Evolutionary conservation across 1,284 basidiomycete species (phyloP).

Genomic region (Ceratorhiza oryzae-sativae): DNA sequence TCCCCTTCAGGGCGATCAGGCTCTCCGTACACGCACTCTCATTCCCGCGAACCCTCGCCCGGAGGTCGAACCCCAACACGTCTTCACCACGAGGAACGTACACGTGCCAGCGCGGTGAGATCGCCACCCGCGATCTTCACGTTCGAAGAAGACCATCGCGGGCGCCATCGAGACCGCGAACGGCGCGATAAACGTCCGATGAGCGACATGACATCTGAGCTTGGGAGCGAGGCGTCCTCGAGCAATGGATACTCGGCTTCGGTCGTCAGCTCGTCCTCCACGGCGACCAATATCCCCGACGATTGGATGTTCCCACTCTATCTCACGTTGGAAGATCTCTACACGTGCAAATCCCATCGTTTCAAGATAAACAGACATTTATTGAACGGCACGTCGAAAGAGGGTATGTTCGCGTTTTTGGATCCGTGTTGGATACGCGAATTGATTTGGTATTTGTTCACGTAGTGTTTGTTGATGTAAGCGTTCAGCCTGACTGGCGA

Average conservation of each 20-base stretch:
- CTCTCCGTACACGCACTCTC: not conserved
- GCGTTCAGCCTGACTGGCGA: slow-evolving; percentile 42
- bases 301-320: slow-evolving; percentile 34
- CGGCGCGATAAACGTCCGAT: slow-evolving; percentile 4
- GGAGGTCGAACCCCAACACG: not conserved
- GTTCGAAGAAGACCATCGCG: not conserved
- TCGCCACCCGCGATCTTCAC: slow-evolving; percentile 14
- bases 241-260: slow-evolving; percentile 19
- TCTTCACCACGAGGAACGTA: not conserved
- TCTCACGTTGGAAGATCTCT: slow-evolving; percentile 21
- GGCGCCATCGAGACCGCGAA: not conserved
- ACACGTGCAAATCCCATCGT: slow-evolving; percentile 30
- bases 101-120: slow-evolving; percentile 25
- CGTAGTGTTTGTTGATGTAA: slow-evolving; percentile 36
- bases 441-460: slow-evolving; percentile 15
- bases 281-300: slow-evolving; percentile 10
- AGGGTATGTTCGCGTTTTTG: slow-evolving; percentile 32
- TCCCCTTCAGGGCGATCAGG: not conserved
- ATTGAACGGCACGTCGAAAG: slow-evolving; percentile 35
- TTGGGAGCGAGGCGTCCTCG: slow-evolving; percentile 18
- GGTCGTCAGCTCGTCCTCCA: not conserved
- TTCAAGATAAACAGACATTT: slow-evolving; percentile 41
- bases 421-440: not conserved
- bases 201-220: slow-evolving; percentile 22
- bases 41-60: slow-evolving; percentile 9